Conservation (phyloP, 1,284 basidiomycete genomes). For the Boletus mariae region DNA sequence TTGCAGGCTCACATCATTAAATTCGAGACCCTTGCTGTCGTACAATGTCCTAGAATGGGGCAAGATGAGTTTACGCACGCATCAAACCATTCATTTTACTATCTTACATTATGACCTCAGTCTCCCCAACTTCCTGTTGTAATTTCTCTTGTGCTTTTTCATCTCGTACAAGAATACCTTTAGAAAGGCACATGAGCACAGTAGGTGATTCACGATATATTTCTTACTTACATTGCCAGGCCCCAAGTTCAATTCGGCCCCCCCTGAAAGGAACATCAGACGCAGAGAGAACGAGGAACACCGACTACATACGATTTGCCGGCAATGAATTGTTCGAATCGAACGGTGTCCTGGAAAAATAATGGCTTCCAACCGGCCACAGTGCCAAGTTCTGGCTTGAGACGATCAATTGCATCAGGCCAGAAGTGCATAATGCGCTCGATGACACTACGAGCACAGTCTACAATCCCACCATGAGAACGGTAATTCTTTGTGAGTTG, state of each 20-base stretch:
- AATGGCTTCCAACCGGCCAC: conserved; percentile 59
- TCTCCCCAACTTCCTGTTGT: conserved; percentile 46
- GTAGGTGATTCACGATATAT: background rate
- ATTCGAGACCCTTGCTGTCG: conserved; percentile 73
- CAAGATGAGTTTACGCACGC: background rate
- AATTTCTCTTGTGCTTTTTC: conserved; percentile 49
- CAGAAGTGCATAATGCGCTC: conserved; percentile 61
- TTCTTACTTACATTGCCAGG: conserved; percentile 53
- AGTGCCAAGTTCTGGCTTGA: conserved; percentile 56
- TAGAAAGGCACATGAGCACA: background rate
- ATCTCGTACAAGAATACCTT: conserved; percentile 69
- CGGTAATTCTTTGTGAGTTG: conserved; percentile 63
- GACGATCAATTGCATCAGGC: conserved; percentile 61
- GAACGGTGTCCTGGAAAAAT: conserved; percentile 51
- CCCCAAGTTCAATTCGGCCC: conserved; percentile 60
- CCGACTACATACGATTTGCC: conserved; percentile 28
- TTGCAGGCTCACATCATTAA: conserved; percentile 53
- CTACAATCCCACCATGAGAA: conserved; percentile 69
- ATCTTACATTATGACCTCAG: conserved; percentile 59
- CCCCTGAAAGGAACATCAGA: conserved; percentile 33
- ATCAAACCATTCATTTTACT: background rate
- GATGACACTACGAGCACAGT: conserved; percentile 62
- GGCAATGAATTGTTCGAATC: conserved; percentile 51
- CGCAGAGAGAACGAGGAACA: background rate
- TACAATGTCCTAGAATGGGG: conserved; percentile 54